These are phyloP conservation scores for Calonectria pteridis DNA, from an alignment of 2,329 filamentous ascomycete genomes.

Conservation along the genomic window DNA sequence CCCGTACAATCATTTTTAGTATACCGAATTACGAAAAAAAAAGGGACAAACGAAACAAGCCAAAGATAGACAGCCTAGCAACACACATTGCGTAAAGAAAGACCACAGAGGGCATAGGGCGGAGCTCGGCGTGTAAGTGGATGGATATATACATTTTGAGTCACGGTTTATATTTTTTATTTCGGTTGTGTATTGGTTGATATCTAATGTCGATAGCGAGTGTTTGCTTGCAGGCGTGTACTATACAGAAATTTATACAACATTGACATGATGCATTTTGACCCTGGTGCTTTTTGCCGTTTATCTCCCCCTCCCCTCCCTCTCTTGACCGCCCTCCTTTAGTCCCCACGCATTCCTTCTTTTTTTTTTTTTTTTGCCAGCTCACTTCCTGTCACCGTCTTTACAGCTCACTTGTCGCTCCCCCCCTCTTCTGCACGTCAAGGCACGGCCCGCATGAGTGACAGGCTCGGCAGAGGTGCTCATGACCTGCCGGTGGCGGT, in stretches of 20 bases:
- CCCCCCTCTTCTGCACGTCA: constrained; percentile 6
- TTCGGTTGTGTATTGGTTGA: neutral
- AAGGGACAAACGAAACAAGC: neutral
- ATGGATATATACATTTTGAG: neutral
- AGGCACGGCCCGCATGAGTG: constrained; percentile 13
- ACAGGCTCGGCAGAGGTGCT: neutral
- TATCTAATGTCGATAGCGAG: constrained; percentile 5
- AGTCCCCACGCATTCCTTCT: neutral
- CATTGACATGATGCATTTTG: neutral
- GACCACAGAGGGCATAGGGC: neutral
- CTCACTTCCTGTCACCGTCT: neutral
- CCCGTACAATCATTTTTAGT: constrained; percentile 6
- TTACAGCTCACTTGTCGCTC: neutral
- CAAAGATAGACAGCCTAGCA: constrained; percentile 3
- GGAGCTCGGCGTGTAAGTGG: constrained; percentile 22
- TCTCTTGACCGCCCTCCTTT: neutral
- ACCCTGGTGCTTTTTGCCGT: neutral
- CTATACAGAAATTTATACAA: neutral
- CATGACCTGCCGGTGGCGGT: neutral
- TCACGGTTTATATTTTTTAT: neutral
- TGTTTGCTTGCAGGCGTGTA: neutral
- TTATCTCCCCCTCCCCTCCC: neutral
- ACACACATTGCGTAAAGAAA: constrained; percentile 1
- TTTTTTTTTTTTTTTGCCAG: neutral
- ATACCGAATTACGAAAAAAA: neutral